These are phyloP conservation scores for Cladosporium sp. DNA, from an alignment of 2,329 filamentous ascomycete species.

Conservation along the genomic window DNA sequence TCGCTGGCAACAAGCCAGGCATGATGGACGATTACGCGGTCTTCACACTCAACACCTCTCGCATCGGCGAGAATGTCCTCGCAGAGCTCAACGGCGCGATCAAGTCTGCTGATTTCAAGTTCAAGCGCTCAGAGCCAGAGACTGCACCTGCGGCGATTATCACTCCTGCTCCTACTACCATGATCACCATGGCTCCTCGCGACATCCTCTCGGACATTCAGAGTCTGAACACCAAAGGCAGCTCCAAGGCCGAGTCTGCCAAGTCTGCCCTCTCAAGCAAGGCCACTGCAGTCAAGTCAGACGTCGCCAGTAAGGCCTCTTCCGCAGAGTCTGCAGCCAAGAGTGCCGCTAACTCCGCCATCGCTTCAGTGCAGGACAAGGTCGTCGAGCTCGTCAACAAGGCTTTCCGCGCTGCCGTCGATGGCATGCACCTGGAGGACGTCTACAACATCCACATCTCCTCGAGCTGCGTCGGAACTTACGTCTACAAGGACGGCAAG, in stretches of 20 bases:
- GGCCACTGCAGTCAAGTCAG: conserved; percentile 21
- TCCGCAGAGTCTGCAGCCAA: conserved; percentile 19
- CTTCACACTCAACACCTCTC: conserved; percentile 57
- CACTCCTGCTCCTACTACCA: conserved; percentile 16
- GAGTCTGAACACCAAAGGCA: conserved; percentile 15
- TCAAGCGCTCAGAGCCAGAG: conserved; percentile 18
- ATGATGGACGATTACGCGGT: conserved; percentile 57
- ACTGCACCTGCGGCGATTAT: conserved; percentile 11
- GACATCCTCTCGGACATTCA: not conserved
- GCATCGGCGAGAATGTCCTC: conserved; percentile 42
- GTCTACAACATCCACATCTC: conserved; percentile 60
- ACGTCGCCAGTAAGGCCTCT: conserved; percentile 21
- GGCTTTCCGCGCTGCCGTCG: conserved; percentile 37
- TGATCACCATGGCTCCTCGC: conserved; percentile 21
- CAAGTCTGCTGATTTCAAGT: conserved; percentile 14
- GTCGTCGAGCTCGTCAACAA: conserved; percentile 40
- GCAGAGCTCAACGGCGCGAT: conserved; percentile 27
- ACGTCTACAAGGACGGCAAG: conserved; percentile 36
- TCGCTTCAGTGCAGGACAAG: conserved; percentile 34
- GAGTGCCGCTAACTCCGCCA: conserved; percentile 19
- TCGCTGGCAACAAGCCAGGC: conserved; percentile 54
- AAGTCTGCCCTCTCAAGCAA: conserved; percentile 18
- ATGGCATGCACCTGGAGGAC: conserved; percentile 51
- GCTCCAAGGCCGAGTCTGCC: not conserved
- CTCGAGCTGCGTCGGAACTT: conserved; percentile 53